phyloP scores from a whole-genome alignment of 768 basidiomycete genomes.

The Tulasnella sp. region DNA sequence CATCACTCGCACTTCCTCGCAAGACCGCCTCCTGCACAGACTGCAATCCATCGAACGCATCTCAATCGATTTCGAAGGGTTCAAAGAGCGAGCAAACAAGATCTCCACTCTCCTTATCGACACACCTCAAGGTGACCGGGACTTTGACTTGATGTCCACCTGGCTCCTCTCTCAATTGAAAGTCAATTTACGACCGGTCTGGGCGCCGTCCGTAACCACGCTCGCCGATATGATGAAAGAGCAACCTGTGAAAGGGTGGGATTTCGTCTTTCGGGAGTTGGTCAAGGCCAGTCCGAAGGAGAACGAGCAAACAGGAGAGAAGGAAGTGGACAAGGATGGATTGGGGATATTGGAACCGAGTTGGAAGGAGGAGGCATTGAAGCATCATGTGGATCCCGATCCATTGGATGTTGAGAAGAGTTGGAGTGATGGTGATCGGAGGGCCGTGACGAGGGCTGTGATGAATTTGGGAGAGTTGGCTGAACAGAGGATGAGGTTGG shows the following conservation, averaged over 20 bases:
- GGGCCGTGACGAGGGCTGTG: slow-evolving; percentile 52
- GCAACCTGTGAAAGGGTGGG: slow-evolving; percentile 67
- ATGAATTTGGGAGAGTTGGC: slow-evolving; percentile 44
- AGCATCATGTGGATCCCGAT: neutral
- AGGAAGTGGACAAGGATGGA: slow-evolving; percentile 7
- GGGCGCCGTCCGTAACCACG: slow-evolving; percentile 73
- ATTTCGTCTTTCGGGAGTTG: slow-evolving; percentile 60
- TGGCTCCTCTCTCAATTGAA: slow-evolving; percentile 89
- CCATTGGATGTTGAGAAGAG: slow-evolving; percentile 61
- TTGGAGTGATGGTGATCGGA: slow-evolving; percentile 72
- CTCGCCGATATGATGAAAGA: slow-evolving; percentile 49
- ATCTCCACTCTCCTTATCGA: slow-evolving; percentile 67
- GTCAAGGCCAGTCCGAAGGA: slow-evolving; percentile 27
- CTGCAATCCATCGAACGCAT: slow-evolving; percentile 80
- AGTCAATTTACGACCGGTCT: slow-evolving; percentile 86
- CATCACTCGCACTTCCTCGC: slow-evolving; percentile 36
- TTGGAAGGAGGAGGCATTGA: neutral
- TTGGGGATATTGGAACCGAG: slow-evolving; percentile 8
- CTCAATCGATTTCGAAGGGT: slow-evolving; percentile 70
- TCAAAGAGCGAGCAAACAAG: slow-evolving; percentile 75
- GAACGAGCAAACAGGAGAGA: slow-evolving; percentile 26
- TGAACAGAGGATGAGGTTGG: slow-evolving; percentile 33
- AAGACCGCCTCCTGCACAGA: slow-evolving; percentile 24
- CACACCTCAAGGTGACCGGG: slow-evolving; percentile 47
- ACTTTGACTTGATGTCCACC: slow-evolving; percentile 59